A percentile compares a stretch with the other conserved stretches of the same genome.
Conservation (phyloP, 225 moss, liverwort and hornwort genomes). For the Polytrichum formosum region DNA sequence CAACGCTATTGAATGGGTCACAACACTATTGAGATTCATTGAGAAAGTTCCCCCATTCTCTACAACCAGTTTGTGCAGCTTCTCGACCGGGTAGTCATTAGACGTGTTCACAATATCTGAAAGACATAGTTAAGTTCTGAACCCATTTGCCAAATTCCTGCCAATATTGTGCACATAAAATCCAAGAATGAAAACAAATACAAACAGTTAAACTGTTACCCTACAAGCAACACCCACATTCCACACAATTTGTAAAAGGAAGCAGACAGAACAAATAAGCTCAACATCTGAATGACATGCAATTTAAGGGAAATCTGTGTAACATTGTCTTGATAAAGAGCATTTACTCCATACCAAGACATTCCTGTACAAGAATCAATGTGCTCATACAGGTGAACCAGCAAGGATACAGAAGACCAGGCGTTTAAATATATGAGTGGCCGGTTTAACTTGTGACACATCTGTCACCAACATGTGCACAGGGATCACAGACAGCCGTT, state of each 20-base stretch:
- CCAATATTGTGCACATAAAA: background rate
- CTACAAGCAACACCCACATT: too few species aligned
- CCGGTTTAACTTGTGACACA: conserved; percentile 66
- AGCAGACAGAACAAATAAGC: too few species aligned
- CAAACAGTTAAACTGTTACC: too few species aligned
- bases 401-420: conserved; percentile 81
- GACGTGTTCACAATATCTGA: conserved; percentile 74
- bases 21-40: conserved; percentile 69
- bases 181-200: background rate
- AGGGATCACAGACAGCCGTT: conserved; percentile 62
- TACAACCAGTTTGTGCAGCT: conserved; percentile 74
- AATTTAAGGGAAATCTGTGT: too few species aligned
- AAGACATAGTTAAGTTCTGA: conserved; percentile 28
- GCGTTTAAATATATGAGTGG: conserved; percentile 53
- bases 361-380: too few species aligned
- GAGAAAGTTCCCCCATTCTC: conserved; percentile 89
- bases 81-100: conserved; percentile 53
- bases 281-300: too few species aligned
- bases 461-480: conserved; percentile 83
- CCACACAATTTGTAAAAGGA: too few species aligned
- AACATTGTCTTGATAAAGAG: too few species aligned
- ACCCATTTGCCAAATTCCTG: background rate
- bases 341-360: too few species aligned
- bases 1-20: conserved; percentile 75
- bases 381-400: too few species aligned